Evolutionary conservation across 176 grass and related monocot genomes (phyloP), one percentile per base, ranked within the genome.

Genomic region (Eleusine indica): DNA sequence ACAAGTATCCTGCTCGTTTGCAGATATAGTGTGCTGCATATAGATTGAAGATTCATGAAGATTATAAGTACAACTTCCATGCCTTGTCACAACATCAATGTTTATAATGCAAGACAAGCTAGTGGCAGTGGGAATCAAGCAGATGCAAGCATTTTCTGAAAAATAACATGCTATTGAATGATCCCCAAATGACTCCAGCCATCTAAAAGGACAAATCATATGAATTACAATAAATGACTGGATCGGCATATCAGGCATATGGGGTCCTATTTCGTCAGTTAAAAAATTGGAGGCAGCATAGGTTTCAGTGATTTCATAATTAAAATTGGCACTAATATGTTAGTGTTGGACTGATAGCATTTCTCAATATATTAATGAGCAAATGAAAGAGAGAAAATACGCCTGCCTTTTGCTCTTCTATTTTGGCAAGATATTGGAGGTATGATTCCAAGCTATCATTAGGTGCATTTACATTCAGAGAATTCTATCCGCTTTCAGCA

Each of bases 351-450:
- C 25, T 25, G 25, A 25, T 25, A 25, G 25, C 25, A 25, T 25
- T 25, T 25, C 25, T 25, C 25, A 25, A 25, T 25, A 25, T 25
- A 25, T 25, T 25, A 7, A 82, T 29, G 9, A 40, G 39, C 25
- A 68, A 79, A 67, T 35, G 53, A 15, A 61, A 68, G 3, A 86
- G 51, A 72, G 43, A 72, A 62, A 81, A 29, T 7, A 70, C 43
- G 41, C 42, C 35, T 41, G 88, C 86, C 89, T 91, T 74, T 42
- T 66, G 56, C 35, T 88, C 81, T 70, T 89, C 70, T 80, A 82
- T 39, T 61, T 73, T 71, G 29, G 66, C 39, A 83, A 90, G 73
- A 52, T 56, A 80, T 46, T 79, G 70, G 44, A 91, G 74, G 22
- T 82, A 85, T 11, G 9, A 56, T 53, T 88, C 70, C 15, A 80